A percentile compares a stretch with the other conserved stretches of the same genome.
These are phyloP conservation scores for Boletellus sp. DNA, from an alignment of 768 basidiomycete species.

Conservation along the genomic window DNA sequence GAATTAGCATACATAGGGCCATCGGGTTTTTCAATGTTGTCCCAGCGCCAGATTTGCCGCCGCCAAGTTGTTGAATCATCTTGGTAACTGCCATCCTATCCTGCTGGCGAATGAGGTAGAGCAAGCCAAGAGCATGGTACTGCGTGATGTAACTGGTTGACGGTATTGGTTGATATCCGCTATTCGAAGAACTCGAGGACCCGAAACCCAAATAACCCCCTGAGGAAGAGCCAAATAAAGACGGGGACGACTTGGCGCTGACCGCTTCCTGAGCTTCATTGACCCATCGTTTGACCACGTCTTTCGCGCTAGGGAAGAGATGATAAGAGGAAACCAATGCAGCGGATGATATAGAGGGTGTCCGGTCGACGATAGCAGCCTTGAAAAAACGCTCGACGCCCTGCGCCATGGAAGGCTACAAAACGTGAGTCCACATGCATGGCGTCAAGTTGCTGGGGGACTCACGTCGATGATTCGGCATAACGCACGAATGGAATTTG, in stretches of 20 bases:
- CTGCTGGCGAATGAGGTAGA: slow-evolving; percentile 94
- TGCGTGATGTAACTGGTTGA: slow-evolving; percentile 93
- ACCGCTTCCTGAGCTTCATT: slow-evolving; percentile 98
- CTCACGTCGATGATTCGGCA: slow-evolving; percentile 96
- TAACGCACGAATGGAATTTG: slow-evolving; percentile 94
- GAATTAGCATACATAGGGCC: slow-evolving; percentile 97
- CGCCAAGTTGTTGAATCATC: slow-evolving; percentile 97
- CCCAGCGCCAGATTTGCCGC: slow-evolving; percentile 79
- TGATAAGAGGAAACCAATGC: slow-evolving; percentile 97
- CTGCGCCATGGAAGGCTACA: slow-evolving; percentile 98
- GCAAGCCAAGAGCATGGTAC: slow-evolving; percentile 91
- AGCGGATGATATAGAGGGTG: slow-evolving; percentile 91
- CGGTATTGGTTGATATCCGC: slow-evolving; percentile 71
- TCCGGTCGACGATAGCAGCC: slow-evolving; percentile 96
- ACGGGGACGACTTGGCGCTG: slow-evolving; percentile 74
- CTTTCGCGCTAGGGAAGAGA: slow-evolving; percentile 87
- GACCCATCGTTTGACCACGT: slow-evolving; percentile 98
- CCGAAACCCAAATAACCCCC: slow-evolving; percentile 76
- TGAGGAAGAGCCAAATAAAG: slow-evolving; percentile 57
- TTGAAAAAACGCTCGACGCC: slow-evolving; percentile 99
- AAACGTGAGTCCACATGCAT: slow-evolving; percentile 10
- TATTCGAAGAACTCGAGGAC: slow-evolving; percentile 46
- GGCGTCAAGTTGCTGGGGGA: slow-evolving; percentile 34
- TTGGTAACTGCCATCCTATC: slow-evolving; percentile 99
- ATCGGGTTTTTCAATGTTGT: slow-evolving; percentile 91